Evolutionary conservation across 2,329 filamentous ascomycete genomes (phyloP).

Genomic region (Blastomyces silverae): DNA sequence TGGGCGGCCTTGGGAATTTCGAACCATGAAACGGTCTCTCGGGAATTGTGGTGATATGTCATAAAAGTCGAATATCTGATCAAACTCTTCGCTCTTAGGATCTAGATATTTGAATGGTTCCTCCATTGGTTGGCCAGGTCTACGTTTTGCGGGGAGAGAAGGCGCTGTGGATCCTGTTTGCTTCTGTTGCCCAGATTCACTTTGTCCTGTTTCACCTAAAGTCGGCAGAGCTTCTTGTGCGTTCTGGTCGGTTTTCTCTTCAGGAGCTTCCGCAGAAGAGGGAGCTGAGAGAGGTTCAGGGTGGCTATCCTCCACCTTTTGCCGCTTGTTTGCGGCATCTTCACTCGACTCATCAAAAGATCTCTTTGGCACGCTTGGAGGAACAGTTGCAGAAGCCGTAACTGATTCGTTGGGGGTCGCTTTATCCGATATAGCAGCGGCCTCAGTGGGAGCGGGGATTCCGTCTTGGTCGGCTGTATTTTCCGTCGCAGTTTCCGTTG

Average conservation of each 20-base stretch:
- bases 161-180: slow-evolving; percentile 15
- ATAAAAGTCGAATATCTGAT: slow-evolving; percentile 77
- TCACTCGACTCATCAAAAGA: slow-evolving; percentile 28
- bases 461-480: background rate
- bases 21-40: slow-evolving; percentile 86
- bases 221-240: slow-evolving; percentile 21
- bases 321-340: slow-evolving; percentile 33
- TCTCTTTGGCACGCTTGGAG: slow-evolving; percentile 30
- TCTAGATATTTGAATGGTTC: slow-evolving; percentile 92
- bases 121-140: slow-evolving; percentile 54
- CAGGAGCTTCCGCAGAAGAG: background rate
- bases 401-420: slow-evolving; percentile 26
- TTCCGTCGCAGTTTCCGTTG: slow-evolving; percentile 18
- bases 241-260: slow-evolving; percentile 15
- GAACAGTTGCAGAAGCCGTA: slow-evolving; percentile 26
- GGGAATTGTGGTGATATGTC: slow-evolving; percentile 77
- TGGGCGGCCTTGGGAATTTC: slow-evolving; percentile 80
- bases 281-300: slow-evolving; percentile 21
- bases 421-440: slow-evolving; percentile 12
- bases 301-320: slow-evolving; percentile 37
- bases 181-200: slow-evolving; percentile 16
- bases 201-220: slow-evolving; percentile 25
- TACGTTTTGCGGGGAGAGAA: slow-evolving; percentile 32
- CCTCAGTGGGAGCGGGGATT: background rate
- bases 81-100: slow-evolving; percentile 65